Evolutionary conservation across 192 early-diverging fungal genomes (phyloP).

Genomic region (Backusella macrospora): DNA sequence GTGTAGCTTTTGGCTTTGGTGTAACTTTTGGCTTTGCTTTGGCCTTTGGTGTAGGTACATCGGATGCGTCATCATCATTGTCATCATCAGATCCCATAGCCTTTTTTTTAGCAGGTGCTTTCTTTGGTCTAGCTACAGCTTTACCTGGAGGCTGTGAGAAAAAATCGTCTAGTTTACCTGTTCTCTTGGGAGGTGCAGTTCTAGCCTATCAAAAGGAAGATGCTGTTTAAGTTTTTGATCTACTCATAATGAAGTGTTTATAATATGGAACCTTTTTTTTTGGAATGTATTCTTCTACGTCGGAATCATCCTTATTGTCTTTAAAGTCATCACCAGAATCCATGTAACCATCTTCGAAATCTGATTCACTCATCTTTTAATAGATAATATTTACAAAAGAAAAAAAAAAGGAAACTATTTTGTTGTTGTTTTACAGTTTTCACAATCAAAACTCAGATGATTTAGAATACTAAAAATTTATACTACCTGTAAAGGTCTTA

Average conservation of each 20-base stretch:
- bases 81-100: neutral
- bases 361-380: neutral
- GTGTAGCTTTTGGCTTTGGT: neutral
- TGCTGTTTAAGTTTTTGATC: neutral
- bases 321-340: constrained; percentile 1
- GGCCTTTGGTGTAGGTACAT: neutral
- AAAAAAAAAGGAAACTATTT: neutral
- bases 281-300: neutral
- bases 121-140: neutral
- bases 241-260: neutral
- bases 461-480: too few species aligned
- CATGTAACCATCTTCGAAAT: neutral
- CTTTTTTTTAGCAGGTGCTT: neutral
- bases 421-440: too few species aligned
- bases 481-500: too few species aligned
- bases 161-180: neutral
- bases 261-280: neutral
- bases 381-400: neutral
- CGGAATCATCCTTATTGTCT: neutral
- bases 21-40: neutral
- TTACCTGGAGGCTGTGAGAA: neutral
- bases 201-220: neutral
- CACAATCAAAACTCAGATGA: too few species aligned
- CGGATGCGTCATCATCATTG: neutral
- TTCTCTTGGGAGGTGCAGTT: neutral